These are phyloP conservation scores for Leccinum boreale DNA, from an alignment of 768 basidiomycete genomes.

Conservation along the genomic window DNA sequence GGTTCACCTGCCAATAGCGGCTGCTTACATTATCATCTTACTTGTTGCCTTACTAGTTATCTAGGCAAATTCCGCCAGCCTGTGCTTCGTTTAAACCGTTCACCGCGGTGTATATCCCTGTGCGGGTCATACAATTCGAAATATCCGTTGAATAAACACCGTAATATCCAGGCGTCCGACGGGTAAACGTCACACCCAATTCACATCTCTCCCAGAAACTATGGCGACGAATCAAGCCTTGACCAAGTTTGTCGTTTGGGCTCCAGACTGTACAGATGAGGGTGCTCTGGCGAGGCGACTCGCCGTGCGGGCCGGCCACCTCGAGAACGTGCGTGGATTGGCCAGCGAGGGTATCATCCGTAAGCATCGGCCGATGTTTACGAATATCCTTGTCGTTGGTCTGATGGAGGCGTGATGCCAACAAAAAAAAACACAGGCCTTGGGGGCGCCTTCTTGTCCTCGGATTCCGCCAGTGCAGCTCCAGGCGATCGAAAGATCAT, in stretches of 20 bases:
- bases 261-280: slow-evolving; percentile 60
- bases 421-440: slow-evolving; percentile 38
- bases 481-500: slow-evolving; percentile 53
- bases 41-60: not conserved
- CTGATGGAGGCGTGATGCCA: slow-evolving; percentile 11
- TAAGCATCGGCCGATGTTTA: slow-evolving; percentile 30
- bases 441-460: slow-evolving; percentile 54
- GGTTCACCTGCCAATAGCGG: slow-evolving; percentile 10
- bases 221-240: slow-evolving; percentile 19
- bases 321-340: slow-evolving; percentile 39
- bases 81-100: not conserved
- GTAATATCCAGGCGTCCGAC: not conserved
- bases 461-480: slow-evolving; percentile 50
- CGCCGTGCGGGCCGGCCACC: slow-evolving; percentile 49
- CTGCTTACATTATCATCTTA: not conserved
- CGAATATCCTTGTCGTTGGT: not conserved
- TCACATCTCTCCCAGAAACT: not conserved
- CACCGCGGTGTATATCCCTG: not conserved
- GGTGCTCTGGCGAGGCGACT: slow-evolving; percentile 52
- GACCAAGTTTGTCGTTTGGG: slow-evolving; percentile 53
- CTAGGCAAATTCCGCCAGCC: not conserved
- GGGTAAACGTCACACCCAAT: not conserved
- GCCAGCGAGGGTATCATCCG: slow-evolving; percentile 45
- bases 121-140: not conserved
- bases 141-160: not conserved